These are phyloP conservation scores for Umbellularia californica DNA, from an alignment of 164 flowering plant genomes.

Conservation along the genomic window DNA sequence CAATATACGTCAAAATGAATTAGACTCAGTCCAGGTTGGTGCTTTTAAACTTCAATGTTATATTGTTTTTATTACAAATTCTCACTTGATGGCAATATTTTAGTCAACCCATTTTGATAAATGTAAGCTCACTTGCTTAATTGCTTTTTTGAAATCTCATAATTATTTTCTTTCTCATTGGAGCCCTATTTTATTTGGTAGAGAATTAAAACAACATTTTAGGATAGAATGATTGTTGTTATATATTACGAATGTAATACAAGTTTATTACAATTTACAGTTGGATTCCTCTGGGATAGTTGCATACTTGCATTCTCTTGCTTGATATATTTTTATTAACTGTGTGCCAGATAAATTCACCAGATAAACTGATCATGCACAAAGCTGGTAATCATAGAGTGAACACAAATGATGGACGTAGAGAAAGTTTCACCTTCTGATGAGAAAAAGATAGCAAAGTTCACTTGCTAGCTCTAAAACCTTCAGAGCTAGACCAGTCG, in stretches of 20 bases:
- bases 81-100: background rate
- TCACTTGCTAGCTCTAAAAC: too few relatives aligned
- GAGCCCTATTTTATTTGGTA: background rate
- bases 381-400: too few relatives aligned
- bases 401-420: too few relatives aligned
- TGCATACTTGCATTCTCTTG: background rate
- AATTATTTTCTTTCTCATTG: background rate
- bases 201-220: too few relatives aligned
- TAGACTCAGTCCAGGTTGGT: slow-evolving; percentile 87
- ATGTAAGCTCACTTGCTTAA: background rate
- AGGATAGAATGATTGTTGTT: background rate
- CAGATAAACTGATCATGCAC: background rate
- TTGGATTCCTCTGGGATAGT: background rate
- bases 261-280: too few relatives aligned
- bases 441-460: too few relatives aligned
- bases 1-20: slow-evolving; percentile 76
- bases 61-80: background rate
- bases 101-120: background rate
- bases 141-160: background rate
- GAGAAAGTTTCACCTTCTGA: too few relatives aligned
- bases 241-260: too few relatives aligned
- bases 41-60: background rate
- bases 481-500: too few relatives aligned
- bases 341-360: background rate
- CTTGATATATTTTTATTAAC: too few relatives aligned